Conservation (phyloP, 2,329 filamentous ascomycete species). For the Colletotrichum sp. region DNA sequence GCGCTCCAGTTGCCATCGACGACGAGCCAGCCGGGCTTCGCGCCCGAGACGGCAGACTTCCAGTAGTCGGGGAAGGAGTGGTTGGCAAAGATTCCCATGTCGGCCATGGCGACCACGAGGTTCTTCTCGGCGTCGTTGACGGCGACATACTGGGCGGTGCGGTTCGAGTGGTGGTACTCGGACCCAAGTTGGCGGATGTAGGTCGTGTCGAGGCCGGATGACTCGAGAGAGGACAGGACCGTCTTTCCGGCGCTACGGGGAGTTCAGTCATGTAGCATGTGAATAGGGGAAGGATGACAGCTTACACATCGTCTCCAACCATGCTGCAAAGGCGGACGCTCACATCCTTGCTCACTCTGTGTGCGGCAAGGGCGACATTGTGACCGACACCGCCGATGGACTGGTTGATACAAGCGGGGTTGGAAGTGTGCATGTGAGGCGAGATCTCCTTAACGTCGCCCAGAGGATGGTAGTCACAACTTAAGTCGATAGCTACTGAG, state of each 20-base stretch:
- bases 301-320: constrained; percentile 78
- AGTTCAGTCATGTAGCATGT: neutral
- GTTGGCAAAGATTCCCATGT: constrained; percentile 84
- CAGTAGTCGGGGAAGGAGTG: constrained; percentile 61
- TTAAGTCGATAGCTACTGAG: constrained; percentile 87
- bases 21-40: constrained; percentile 77
- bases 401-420: constrained; percentile 80
- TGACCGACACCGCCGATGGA: constrained; percentile 90
- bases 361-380: constrained; percentile 87
- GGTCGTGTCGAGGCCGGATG: constrained; percentile 67
- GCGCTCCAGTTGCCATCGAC: constrained; percentile 88
- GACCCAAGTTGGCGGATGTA: constrained; percentile 65
- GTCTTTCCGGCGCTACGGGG: constrained; percentile 71
- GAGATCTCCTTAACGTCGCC: constrained; percentile 24
- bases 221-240: constrained; percentile 69
- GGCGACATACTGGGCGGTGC: constrained; percentile 91
- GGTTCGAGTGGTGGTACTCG: constrained; percentile 54
- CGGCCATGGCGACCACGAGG: constrained; percentile 91
- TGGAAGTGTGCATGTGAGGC: constrained; percentile 78
- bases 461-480: constrained; percentile 70
- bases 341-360: constrained; percentile 63
- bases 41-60: constrained; percentile 60
- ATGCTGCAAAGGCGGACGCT: constrained; percentile 80
- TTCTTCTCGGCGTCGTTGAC: constrained; percentile 86
- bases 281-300: neutral